These are phyloP conservation scores for Papiliotrema terrestris DNA, from an alignment of 1,284 basidiomycete species.

Conservation along the genomic window DNA sequence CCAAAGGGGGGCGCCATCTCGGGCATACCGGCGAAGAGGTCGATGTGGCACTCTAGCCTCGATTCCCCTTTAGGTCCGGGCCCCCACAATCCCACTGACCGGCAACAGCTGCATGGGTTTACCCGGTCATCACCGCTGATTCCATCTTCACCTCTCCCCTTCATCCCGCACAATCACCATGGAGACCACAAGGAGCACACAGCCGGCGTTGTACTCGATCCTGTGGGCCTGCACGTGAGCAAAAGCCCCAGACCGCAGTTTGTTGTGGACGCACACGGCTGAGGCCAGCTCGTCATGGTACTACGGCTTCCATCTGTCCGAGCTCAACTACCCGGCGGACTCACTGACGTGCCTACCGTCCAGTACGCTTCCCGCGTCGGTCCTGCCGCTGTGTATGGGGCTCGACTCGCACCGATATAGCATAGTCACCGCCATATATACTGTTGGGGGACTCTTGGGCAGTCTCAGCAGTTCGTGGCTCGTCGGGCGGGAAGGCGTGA, in stretches of 20 bases:
- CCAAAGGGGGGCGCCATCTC: no score
- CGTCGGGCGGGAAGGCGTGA: conserved; percentile 62
- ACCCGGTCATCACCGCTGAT: no score
- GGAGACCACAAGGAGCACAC: background rate
- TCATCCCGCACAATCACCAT: no score
- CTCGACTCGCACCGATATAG: conserved; percentile 75
- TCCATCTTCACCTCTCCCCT: no score
- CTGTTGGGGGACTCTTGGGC: conserved; percentile 79
- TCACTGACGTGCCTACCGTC: conserved; percentile 63
- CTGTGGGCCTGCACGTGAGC: conserved; percentile 24
- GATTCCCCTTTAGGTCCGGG: no score
- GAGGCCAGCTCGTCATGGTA: conserved; percentile 45
- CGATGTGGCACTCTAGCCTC: conserved; percentile 8
- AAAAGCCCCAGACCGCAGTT: background rate
- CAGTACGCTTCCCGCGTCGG: conserved; percentile 24
- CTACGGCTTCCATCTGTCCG: conserved; percentile 67
- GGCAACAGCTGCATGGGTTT: no score
- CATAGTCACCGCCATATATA: conserved; percentile 76
- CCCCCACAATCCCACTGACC: no score
- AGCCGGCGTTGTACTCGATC: conserved; percentile 9
- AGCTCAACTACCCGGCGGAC: conserved; percentile 78
- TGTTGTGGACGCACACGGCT: background rate
- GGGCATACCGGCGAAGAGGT: background rate
- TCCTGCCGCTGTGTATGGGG: conserved; percentile 59
- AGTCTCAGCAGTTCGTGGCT: conserved; percentile 66